phyloP scores from a whole-genome alignment of 2,329 filamentous ascomycete genomes.

The Fusarium sp. region DNA sequence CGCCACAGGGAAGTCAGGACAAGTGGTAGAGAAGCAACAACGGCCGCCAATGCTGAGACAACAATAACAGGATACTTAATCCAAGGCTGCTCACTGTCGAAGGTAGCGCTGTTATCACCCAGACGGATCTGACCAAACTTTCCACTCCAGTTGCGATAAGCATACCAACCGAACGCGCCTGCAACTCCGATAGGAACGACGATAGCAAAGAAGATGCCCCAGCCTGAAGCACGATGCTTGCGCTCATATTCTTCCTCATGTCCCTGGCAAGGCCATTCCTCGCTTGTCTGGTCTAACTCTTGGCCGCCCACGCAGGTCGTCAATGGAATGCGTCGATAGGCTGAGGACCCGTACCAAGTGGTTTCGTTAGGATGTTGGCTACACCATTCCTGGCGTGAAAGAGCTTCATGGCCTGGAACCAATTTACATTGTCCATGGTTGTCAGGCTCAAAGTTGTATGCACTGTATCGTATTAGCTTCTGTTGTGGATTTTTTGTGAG shows the following conservation, averaged over 20 bases:
- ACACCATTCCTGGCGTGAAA: constrained; percentile 63
- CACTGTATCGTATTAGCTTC: constrained; percentile 62
- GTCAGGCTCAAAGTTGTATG: constrained; percentile 91
- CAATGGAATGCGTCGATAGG: constrained; percentile 89
- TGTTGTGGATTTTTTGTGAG: background rate
- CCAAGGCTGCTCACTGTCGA: constrained; percentile 80
- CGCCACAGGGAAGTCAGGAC: constrained; percentile 80
- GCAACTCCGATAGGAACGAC: constrained; percentile 79
- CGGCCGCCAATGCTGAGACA: constrained; percentile 71
- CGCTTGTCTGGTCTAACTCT: constrained; percentile 76
- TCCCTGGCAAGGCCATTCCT: constrained; percentile 71
- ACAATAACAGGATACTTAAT: constrained; percentile 85
- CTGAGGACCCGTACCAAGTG: constrained; percentile 86
- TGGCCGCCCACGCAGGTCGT: constrained; percentile 84
- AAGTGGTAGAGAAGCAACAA: constrained; percentile 73
- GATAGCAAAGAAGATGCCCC: constrained; percentile 87
- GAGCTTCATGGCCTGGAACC: constrained; percentile 76
- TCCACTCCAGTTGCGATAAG: constrained; percentile 84
- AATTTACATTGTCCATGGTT: constrained; percentile 80
- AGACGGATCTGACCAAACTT: constrained; percentile 94
- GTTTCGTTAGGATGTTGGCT: constrained; percentile 71
- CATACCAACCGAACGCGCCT: constrained; percentile 80
- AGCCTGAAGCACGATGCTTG: constrained; percentile 75
- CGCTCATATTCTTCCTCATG: constrained; percentile 84
- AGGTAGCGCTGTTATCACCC: constrained; percentile 70